Conservation (phyloP, 495 filamentous ascomycete genomes). For the Aspergillus egyptiacus region DNA sequence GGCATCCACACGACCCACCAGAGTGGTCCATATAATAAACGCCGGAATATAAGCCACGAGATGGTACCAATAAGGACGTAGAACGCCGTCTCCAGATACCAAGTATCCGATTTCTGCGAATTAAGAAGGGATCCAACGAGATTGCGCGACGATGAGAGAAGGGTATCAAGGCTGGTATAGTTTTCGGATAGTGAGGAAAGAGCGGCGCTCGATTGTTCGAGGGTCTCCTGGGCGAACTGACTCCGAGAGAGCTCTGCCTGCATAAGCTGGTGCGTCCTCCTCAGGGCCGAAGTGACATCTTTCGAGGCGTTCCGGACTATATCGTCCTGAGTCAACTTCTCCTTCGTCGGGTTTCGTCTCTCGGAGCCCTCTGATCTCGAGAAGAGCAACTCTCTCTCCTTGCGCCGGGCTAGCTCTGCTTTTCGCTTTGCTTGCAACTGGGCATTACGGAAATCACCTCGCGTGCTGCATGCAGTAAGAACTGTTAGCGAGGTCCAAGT, state of each 20-base stretch:
- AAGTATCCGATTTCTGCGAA: slow-evolving; percentile 90
- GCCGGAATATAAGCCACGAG: slow-evolving; percentile 75
- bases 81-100: slow-evolving; percentile 88
- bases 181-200: slow-evolving; percentile 70
- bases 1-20: slow-evolving; percentile 87
- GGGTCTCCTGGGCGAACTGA: slow-evolving; percentile 80
- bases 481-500: neutral
- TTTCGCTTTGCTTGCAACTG: slow-evolving; percentile 76
- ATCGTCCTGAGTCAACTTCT: slow-evolving; percentile 58
- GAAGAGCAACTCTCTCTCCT: slow-evolving; percentile 73
- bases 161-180: slow-evolving; percentile 69
- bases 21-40: slow-evolving; percentile 80
- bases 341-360: slow-evolving; percentile 31
- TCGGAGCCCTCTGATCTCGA: slow-evolving; percentile 41
- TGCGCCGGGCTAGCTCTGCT: slow-evolving; percentile 62
- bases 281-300: slow-evolving; percentile 78
- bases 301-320: slow-evolving; percentile 63
- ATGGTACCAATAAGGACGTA: slow-evolving; percentile 73
- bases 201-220: slow-evolving; percentile 72
- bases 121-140: slow-evolving; percentile 73
- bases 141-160: slow-evolving; percentile 65
- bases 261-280: slow-evolving; percentile 80
- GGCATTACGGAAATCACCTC: slow-evolving; percentile 73
- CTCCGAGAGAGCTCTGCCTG: slow-evolving; percentile 73
- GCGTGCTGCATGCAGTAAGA: slow-evolving; percentile 37